Evolutionary conservation across 116 monocot species (phyloP), one percentile per base, ranked within the genome.

Genomic region (Papilionanthe hybrid): DNA sequence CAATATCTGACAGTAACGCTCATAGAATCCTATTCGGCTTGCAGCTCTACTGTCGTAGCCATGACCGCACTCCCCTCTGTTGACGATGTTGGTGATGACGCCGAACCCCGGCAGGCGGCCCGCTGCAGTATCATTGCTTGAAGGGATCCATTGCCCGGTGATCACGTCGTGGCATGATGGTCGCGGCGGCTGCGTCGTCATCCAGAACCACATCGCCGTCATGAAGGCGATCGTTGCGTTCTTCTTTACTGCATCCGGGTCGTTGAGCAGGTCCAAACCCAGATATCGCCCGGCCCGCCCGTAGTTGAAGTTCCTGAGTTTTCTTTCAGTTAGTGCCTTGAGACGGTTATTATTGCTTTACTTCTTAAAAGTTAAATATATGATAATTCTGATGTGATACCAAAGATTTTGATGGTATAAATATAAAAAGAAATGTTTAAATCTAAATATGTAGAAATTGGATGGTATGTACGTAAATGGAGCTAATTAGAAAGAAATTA

Each of bases 191-290:
- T 93, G 93, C 1, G 91, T 80, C 18, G 89, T 93, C 93, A 86
- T 93, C 94, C 91, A 94, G 78, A 91, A 88, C 91, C 93, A 93
- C 0, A 93, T 7, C 1, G 91, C 91, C 28, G 89, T 84, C 84
- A 86, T 86, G 87, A 92, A 94, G 0, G 93, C 81, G 13, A 93
- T 80, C 42, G 42, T 75, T 0, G 91, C 74, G 56, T 89, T 75
- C 4, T 77, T 73, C 1, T 84, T 83, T 0, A 89, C 89, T 20
- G 80, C 15, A 15, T 86, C 86, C 1, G 93, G 86, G 25, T 79
- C 79, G 74, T 69, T 74, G 7, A 86, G 74, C 48, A 89, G 69
- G 75, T 76, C 65, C 10, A 15, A 2, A 0, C 48, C 49, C 11
- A 89, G 42, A 8, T 37, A 76, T 56, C 17, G 4, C 3, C 88